Conservation (phyloP, 805 yeast species). For the Blastobotrys muscicola region DNA sequence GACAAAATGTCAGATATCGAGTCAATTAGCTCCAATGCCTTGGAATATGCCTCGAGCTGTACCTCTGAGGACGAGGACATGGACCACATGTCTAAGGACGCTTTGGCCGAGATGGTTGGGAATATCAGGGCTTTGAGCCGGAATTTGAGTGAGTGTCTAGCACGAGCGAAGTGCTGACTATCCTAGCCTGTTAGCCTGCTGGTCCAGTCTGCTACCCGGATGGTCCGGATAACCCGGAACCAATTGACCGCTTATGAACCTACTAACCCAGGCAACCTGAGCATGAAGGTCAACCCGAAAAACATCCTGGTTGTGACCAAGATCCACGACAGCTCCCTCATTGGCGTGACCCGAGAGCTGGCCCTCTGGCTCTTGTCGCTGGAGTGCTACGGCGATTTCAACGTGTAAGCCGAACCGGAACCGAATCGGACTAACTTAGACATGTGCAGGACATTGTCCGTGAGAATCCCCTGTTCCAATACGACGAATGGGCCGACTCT, state of each 20-base stretch:
- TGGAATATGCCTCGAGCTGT: not conserved
- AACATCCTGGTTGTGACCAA: conserved; percentile 21
- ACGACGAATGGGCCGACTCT: conserved; percentile 41
- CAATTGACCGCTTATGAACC: too few relatives aligned
- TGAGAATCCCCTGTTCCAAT: conserved; percentile 53
- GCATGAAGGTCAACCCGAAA: conserved; percentile 9
- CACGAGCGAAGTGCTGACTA: too few relatives aligned
- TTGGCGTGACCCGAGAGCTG: conserved; percentile 17
- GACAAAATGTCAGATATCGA: not conserved
- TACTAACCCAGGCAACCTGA: conserved; percentile 14
- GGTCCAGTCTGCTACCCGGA: too few relatives aligned
- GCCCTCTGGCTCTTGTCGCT: conserved; percentile 17
- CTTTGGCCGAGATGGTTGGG: conserved; percentile 23
- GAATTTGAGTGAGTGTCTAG: conserved; percentile 20
- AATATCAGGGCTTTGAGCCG: conserved; percentile 24
- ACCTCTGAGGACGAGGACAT: not conserved
- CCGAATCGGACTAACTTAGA: conserved; percentile 32
- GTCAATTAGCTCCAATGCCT: not conserved
- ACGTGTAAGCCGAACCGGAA: conserved; percentile 44
- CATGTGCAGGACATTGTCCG: conserved; percentile 68
- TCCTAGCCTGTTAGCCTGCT: too few relatives aligned
- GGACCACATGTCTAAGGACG: conserved; percentile 18
- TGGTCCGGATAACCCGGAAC: too few relatives aligned
- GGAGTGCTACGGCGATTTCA: conserved; percentile 25
- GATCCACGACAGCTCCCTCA: conserved; percentile 16